Evolutionary conservation across 164 flowering plant species (phyloP).

Genomic region (Aristolochia fimbriata): DNA sequence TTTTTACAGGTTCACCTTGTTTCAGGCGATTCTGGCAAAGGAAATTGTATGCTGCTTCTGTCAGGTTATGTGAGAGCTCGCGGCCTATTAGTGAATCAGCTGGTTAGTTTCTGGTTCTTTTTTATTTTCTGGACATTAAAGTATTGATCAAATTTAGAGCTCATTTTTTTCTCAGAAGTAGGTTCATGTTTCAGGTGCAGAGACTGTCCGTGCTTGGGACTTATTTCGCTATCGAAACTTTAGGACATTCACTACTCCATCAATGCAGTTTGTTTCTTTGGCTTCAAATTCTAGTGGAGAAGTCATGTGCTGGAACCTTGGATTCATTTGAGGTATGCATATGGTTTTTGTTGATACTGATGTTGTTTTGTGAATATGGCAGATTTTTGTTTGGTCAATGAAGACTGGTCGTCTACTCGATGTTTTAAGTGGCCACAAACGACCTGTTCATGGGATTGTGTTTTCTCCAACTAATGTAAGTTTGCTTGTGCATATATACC

Average conservation of each 20-base stretch:
- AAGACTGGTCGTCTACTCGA: slow-evolving; percentile 95
- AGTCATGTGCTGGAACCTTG: slow-evolving; percentile 94
- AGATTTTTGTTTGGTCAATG: slow-evolving; percentile 99
- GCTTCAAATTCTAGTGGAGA: slow-evolving; percentile 96
- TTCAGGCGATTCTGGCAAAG: no score
- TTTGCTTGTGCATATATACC: not conserved
- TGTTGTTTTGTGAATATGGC: not conserved
- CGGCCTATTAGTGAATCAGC: no score
- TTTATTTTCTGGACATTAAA: no score
- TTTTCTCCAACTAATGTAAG: slow-evolving; percentile 93
- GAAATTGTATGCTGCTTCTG: no score
- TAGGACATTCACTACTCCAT: slow-evolving; percentile 81
- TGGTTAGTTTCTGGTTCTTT: no score
- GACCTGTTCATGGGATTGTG: slow-evolving; percentile 93
- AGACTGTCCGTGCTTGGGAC: slow-evolving; percentile 99
- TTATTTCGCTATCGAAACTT: slow-evolving; percentile 90
- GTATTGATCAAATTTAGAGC: no score
- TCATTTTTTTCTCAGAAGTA: no score
- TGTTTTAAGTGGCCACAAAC: slow-evolving; percentile 90
- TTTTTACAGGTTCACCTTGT: no score
- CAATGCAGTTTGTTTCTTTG: slow-evolving; percentile 92
- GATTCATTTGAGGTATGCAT: slow-evolving; percentile 85
- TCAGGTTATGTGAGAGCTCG: no score
- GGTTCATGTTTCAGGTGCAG: no score
- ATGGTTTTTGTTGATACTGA: not conserved